Conservation (phyloP, 345 rosid genomes). For the Sonneratia alba region DNA sequence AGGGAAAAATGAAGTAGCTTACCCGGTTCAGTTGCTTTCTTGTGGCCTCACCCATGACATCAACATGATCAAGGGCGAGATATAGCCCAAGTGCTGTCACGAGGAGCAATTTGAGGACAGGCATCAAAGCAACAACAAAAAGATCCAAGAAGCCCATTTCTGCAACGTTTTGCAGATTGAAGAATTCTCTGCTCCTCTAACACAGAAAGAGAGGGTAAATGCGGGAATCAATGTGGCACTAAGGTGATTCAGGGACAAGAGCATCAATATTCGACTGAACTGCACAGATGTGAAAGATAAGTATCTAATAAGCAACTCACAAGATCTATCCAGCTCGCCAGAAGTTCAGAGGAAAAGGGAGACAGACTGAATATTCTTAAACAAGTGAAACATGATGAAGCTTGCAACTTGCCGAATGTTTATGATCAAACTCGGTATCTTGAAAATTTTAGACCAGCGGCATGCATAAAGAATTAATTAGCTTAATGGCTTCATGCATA, state of each 20-base stretch:
- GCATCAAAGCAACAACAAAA: conserved; percentile 24
- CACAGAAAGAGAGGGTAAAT: not conserved
- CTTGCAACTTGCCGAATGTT: too few species aligned
- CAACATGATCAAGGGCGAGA: conserved; percentile 24
- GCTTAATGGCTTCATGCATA: not conserved
- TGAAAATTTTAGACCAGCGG: too few species aligned
- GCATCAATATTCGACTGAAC: not conserved
- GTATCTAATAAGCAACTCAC: not conserved
- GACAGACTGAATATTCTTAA: not conserved
- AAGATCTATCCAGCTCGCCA: not conserved
- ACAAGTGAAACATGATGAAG: too few species aligned
- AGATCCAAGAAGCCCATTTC: conserved; percentile 30
- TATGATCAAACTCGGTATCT: too few species aligned
- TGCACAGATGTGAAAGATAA: not conserved
- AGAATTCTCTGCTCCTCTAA: not conserved
- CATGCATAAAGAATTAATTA: not conserved
- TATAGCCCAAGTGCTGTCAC: conserved; percentile 33
- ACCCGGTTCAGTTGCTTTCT: conserved; percentile 28
- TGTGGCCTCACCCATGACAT: conserved; percentile 25
- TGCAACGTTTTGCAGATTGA: too few species aligned
- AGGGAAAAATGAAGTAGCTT: not conserved
- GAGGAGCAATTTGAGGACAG: conserved; percentile 29
- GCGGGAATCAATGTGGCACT: not conserved
- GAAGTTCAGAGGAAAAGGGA: not conserved
- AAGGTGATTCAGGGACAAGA: not conserved